Evolutionary conservation across 768 basidiomycete species (phyloP), one percentile per base, ranked within the genome.

Genomic region (Termitomyces sp.): DNA sequence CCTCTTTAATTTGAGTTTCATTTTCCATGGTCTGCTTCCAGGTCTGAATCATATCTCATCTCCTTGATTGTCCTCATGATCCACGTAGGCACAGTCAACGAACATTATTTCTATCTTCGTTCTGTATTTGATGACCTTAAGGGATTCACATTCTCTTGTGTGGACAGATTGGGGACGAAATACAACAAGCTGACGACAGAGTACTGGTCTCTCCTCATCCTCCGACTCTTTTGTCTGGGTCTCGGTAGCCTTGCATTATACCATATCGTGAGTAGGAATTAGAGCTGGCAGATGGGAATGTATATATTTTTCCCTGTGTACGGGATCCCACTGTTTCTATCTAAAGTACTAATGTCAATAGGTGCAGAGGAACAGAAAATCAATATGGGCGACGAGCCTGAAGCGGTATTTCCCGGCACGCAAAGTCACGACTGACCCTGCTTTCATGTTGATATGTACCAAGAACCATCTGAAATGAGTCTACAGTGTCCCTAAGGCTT

Each of bases 151-250:
- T 75, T 71, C 55, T 70, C 71, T 10, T 66, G 64, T 22, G 68
- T 77, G 35, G 75, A 77, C 35, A 63, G 63, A 11, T 64, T 66
- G 50, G 68, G 72, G 21, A 63, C 70, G 6, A 63, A 56, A 21
- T 73, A 74, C 60, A 77, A 75, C 61, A 67, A 66, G 58, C 69
- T 70, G 68, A 77, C 75, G 8, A 64, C 69, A 24, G 63, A 69
- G 35, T 63, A 68, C 53, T 67, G 68, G 46, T 60, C 67, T 7
- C 53, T 77, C 43, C 68, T 75, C 24, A 55, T 71, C 22, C 28
- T 71, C 2, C 66, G 75, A 17, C 53, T 77, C 22, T 42, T 64
- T 10, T 65, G 67, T 5, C 68, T 69, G 1, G 64, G 53, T 1
- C 28, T 71, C 22, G 71, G 72, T n/a, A 32, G 64, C 11, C 63